phyloP scores from a whole-genome alignment of 306 rosid genomes.

The Vicia faba region DNA sequence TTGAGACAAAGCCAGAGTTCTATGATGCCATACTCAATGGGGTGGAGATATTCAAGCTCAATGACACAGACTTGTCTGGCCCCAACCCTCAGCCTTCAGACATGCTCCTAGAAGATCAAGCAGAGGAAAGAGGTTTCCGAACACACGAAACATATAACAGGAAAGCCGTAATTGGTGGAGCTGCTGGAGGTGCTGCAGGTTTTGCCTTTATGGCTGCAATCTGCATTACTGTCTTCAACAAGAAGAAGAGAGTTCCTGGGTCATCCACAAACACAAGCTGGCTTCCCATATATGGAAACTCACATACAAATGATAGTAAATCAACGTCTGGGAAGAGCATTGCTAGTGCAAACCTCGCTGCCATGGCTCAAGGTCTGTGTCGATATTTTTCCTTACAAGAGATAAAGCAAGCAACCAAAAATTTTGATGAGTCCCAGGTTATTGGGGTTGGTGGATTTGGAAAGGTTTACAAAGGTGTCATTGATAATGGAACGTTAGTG shows the following conservation, averaged over 20 bases:
- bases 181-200: conserved; percentile 63
- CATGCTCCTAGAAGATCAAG: conserved; percentile 30
- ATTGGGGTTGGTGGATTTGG: conserved; percentile 72
- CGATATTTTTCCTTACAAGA: conserved; percentile 54
- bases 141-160: neutral
- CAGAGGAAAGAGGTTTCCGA: neutral
- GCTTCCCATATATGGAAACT: conserved; percentile 50
- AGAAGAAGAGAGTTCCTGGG: conserved; percentile 43
- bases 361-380: conserved; percentile 56
- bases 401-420: conserved; percentile 50
- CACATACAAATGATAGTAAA: conserved; percentile 32
- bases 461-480: conserved; percentile 58
- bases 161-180: conserved; percentile 46
- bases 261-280: conserved; percentile 45
- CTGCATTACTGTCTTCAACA: conserved; percentile 39
- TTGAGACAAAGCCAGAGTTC: conserved; percentile 39
- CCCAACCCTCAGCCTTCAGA: conserved; percentile 59
- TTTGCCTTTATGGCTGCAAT: conserved; percentile 49
- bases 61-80: conserved; percentile 53
- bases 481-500: conserved; percentile 50
- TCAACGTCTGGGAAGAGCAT: conserved; percentile 50
- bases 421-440: conserved; percentile 53
- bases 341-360: conserved; percentile 33
- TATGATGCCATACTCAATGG: conserved; percentile 55
- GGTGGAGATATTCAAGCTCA: conserved; percentile 59